These are phyloP conservation scores for Naganishia vishniacii DNA, from an alignment of 768 basidiomycete genomes.

Conservation along the genomic window DNA sequence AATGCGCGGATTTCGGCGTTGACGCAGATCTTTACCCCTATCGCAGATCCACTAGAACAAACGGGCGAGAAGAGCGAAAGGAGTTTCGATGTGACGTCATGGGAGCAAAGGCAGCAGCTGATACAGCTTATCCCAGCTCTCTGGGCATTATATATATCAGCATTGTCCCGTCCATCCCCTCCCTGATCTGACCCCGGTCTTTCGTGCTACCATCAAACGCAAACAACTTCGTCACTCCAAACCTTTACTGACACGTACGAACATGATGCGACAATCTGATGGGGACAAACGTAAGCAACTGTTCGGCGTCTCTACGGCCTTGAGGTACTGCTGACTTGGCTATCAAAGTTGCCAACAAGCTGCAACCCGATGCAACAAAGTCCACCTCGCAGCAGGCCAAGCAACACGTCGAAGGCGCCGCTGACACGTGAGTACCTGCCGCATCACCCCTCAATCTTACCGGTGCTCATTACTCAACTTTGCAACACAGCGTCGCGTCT, in stretches of 20 bases:
- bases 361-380: constrained; percentile 15
- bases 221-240: not conserved
- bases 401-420: constrained; percentile 3
- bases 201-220: no score
- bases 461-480: not conserved
- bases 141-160: no score
- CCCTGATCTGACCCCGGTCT: no score
- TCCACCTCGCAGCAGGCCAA: not conserved
- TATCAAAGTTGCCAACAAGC: not conserved
- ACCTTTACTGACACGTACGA: no score
- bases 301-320: not conserved
- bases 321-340: not conserved
- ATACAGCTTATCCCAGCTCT: no score
- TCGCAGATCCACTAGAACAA: no score
- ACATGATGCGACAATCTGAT: not conserved
- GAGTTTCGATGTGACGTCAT: no score
- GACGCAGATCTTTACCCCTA: no score
- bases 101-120: no score
- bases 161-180: no score
- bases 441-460: not conserved
- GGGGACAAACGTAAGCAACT: not conserved
- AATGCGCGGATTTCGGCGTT: no score
- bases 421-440: constrained; percentile 1
- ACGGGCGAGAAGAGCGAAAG: no score
- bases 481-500: constrained; percentile 14